phyloP scores from a whole-genome alignment of 768 basidiomycete species.

The Lentinula detonsa region DNA sequence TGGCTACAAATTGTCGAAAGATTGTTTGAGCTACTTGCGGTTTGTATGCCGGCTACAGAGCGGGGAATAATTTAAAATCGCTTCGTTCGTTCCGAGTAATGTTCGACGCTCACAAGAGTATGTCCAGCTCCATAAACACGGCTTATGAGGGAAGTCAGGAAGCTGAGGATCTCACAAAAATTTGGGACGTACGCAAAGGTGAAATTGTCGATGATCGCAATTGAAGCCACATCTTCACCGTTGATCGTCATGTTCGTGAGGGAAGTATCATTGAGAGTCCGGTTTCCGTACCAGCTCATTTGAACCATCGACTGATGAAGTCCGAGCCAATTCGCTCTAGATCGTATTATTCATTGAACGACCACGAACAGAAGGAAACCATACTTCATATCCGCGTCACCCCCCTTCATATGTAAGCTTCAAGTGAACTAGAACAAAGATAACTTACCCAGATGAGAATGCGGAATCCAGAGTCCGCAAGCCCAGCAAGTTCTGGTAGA shows the following conservation, averaged over 20 bases:
- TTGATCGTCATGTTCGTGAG: slow-evolving; percentile 25
- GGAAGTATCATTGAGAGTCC: slow-evolving; percentile 30
- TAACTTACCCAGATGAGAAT: slow-evolving; percentile 29
- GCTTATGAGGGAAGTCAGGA: not conserved
- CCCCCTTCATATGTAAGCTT: slow-evolving; percentile 16
- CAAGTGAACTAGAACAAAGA: not conserved
- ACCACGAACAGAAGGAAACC: not conserved
- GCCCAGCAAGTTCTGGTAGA: slow-evolving; percentile 23
- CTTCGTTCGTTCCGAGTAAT: not conserved
- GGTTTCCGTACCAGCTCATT: slow-evolving; percentile 42
- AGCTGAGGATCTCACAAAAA: not conserved
- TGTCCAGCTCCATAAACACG: slow-evolving; percentile 34
- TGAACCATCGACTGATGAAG: slow-evolving; percentile 30
- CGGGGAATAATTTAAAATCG: not conserved
- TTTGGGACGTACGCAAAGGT: slow-evolving; percentile 30
- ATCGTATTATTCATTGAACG: not conserved
- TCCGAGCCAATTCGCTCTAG: slow-evolving; percentile 33
- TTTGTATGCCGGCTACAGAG: slow-evolving; percentile 25
- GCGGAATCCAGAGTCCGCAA: slow-evolving; percentile 27
- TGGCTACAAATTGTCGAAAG: slow-evolving; percentile 30
- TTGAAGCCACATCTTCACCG: slow-evolving; percentile 28
- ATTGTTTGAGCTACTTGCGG: slow-evolving; percentile 32
- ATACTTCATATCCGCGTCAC: slow-evolving; percentile 30
- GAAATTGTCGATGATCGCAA: slow-evolving; percentile 42
- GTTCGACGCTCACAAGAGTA: slow-evolving; percentile 27